These are phyloP conservation scores for Wickerhamiella brachini DNA, from an alignment of 805 yeast species.

Conservation along the genomic window DNA sequence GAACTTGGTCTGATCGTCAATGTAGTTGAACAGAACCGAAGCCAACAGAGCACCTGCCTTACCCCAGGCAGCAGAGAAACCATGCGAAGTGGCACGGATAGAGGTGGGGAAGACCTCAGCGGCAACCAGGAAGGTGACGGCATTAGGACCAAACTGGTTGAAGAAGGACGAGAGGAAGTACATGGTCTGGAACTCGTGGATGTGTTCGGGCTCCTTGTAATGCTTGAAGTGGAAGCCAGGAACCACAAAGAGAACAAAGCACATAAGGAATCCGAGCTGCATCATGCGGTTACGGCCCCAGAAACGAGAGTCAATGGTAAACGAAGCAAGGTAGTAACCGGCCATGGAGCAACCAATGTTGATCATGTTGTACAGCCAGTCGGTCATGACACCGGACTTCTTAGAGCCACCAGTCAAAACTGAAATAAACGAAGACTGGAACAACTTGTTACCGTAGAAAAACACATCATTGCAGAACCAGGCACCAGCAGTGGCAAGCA, in stretches of 20 bases:
- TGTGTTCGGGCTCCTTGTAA: constrained; percentile 22
- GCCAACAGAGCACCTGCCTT: constrained; percentile 54
- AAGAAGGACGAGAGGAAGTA: constrained; percentile 49
- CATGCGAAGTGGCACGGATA: constrained; percentile 55
- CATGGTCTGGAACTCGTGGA: constrained; percentile 34
- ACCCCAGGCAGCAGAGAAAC: constrained; percentile 52
- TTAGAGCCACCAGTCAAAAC: constrained; percentile 30
- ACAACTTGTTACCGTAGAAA: constrained; percentile 51
- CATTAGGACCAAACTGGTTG: constrained; percentile 55
- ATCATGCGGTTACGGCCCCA: constrained; percentile 47
- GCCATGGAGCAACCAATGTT: constrained; percentile 63
- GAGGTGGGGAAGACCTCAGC: constrained; percentile 55
- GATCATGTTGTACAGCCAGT: constrained; percentile 31
- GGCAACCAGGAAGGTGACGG: constrained; percentile 48
- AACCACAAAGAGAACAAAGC: constrained; percentile 39
- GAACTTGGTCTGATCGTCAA: constrained; percentile 23
- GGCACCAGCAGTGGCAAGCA: constrained; percentile 41
- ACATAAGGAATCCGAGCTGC: constrained; percentile 41
- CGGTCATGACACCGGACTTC: constrained; percentile 37
- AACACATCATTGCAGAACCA: constrained; percentile 57
- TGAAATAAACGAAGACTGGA: constrained; percentile 27
- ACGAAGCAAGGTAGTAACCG: constrained; percentile 47
- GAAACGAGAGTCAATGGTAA: constrained; percentile 35
- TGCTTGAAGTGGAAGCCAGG: constrained; percentile 48
- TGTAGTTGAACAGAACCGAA: constrained; percentile 26